These are phyloP conservation scores for Prunus mira DNA, from an alignment of 306 rosid species.

Conservation along the genomic window DNA sequence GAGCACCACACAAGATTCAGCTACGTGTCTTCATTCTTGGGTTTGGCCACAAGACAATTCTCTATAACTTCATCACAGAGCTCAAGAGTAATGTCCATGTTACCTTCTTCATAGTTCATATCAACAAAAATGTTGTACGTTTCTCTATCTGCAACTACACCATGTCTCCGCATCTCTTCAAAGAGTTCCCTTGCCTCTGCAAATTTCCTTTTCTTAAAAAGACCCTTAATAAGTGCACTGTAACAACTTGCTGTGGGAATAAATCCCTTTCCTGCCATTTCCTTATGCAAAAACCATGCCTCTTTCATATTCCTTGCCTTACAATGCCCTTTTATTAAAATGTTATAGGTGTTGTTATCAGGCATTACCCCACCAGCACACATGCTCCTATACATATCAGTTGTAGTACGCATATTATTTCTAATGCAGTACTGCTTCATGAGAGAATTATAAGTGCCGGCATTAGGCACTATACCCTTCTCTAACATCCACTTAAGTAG, in stretches of 20 bases:
- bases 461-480: slow-evolving; percentile 1
- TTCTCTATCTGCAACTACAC: neutral
- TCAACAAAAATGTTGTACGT: neutral
- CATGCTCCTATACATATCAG: neutral
- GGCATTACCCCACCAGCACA: neutral
- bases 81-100: neutral
- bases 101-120: neutral
- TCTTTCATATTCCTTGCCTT: neutral
- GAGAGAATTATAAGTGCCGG: neutral
- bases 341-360: neutral
- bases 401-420: neutral
- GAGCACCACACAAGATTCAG: slow-evolving; percentile 16
- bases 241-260: neutral
- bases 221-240: neutral
- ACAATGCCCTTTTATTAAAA: neutral
- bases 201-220: neutral
- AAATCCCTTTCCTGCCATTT: slow-evolving; percentile 3
- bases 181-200: neutral
- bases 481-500: slow-evolving; percentile 4
- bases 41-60: slow-evolving; percentile 35
- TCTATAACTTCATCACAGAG: neutral
- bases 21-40: slow-evolving; percentile 27
- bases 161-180: neutral
- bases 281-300: slow-evolving; percentile 1
- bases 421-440: slow-evolving; percentile 4